Evolutionary conservation across 2,329 filamentous ascomycete species (phyloP).

Genomic region (Furcasterigmium furcatum): DNA sequence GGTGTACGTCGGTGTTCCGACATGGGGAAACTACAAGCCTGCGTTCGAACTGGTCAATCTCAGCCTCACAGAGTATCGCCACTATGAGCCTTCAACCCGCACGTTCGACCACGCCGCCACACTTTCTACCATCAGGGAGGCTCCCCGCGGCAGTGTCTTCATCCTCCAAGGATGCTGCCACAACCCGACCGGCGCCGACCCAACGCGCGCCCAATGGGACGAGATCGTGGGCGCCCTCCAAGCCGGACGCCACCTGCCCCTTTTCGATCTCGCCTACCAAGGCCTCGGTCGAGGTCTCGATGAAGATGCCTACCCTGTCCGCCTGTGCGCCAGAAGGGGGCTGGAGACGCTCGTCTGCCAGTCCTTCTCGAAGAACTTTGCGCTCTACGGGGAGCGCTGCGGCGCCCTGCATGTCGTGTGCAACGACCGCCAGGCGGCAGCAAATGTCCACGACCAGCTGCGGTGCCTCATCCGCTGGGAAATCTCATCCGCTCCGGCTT

Average conservation of each 20-base stretch:
- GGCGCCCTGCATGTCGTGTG: slow-evolving; percentile 18
- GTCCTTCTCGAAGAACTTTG: slow-evolving; percentile 36
- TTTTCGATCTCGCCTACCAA: slow-evolving; percentile 33
- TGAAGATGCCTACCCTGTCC: slow-evolving; percentile 25
- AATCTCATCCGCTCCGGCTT: slow-evolving; percentile 6
- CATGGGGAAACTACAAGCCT: slow-evolving; percentile 29
- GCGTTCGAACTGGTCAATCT: slow-evolving; percentile 25
- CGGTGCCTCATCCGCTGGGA: slow-evolving; percentile 7
- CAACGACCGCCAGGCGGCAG: background rate
- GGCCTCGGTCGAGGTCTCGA: slow-evolving; percentile 27
- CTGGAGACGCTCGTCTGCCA: slow-evolving; percentile 28
- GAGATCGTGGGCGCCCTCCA: slow-evolving; percentile 18
- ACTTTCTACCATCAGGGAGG: slow-evolving; percentile 16
- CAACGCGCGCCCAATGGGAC: slow-evolving; percentile 25
- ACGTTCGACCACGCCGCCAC: slow-evolving; percentile 21
- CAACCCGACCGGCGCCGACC: slow-evolving; percentile 30
- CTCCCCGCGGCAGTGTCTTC: slow-evolving; percentile 25
- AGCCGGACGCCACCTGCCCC: slow-evolving; percentile 20
- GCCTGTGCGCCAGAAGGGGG: slow-evolving; percentile 17
- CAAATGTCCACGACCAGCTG: slow-evolving; percentile 7
- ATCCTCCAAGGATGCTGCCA: slow-evolving; percentile 32
- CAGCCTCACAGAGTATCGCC: slow-evolving; percentile 20
- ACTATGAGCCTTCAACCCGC: slow-evolving; percentile 21
- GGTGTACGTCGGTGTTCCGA: slow-evolving; percentile 25
- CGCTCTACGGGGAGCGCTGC: slow-evolving; percentile 28